phyloP scores from a whole-genome alignment of 352 stramenopile genomes.

The Aphanomyces cochlioides region DNA sequence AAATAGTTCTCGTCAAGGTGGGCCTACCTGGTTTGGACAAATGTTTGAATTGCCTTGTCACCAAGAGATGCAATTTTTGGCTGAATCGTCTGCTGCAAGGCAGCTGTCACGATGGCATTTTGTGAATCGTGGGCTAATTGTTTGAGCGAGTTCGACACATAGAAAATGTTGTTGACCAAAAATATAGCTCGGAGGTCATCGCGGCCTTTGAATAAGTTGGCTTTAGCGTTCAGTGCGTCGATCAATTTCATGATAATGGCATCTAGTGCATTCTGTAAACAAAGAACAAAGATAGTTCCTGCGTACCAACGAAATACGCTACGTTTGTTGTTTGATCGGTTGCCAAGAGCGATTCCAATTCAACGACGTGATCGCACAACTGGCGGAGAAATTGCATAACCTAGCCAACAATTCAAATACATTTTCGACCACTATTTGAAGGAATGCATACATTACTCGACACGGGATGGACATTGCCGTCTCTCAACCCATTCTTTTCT shows the following conservation, averaged over 20 bases:
- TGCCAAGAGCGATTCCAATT: constrained; percentile 52
- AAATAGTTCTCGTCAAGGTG: constrained; percentile 46
- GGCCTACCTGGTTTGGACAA: constrained; percentile 72
- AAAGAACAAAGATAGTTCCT: constrained; percentile 36
- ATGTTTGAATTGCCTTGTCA: constrained; percentile 75
- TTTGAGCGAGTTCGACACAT: constrained; percentile 77
- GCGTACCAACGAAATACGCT: constrained; percentile 22
- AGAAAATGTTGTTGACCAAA: constrained; percentile 92
- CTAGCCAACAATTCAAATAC: background rate
- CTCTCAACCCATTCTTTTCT: constrained; percentile 51
- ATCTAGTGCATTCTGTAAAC: constrained; percentile 39
- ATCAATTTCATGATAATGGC: constrained; percentile 62
- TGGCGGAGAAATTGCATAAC: constrained; percentile 61
- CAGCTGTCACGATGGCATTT: constrained; percentile 36
- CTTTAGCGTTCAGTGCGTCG: constrained; percentile 53
- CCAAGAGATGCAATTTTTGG: constrained; percentile 80
- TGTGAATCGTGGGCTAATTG: constrained; percentile 37
- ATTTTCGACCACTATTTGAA: constrained; percentile 13
- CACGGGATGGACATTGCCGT: constrained; percentile 73
- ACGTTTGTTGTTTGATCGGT: constrained; percentile 38
- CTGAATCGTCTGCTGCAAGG: constrained; percentile 65
- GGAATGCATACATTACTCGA: constrained; percentile 56
- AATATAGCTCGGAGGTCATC: constrained; percentile 80
- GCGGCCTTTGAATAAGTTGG: constrained; percentile 48
- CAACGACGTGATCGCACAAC: constrained; percentile 59